Evolutionary conservation across 352 stramenopile species (phyloP).

Genomic region (Phytopythium ostracodes): DNA sequence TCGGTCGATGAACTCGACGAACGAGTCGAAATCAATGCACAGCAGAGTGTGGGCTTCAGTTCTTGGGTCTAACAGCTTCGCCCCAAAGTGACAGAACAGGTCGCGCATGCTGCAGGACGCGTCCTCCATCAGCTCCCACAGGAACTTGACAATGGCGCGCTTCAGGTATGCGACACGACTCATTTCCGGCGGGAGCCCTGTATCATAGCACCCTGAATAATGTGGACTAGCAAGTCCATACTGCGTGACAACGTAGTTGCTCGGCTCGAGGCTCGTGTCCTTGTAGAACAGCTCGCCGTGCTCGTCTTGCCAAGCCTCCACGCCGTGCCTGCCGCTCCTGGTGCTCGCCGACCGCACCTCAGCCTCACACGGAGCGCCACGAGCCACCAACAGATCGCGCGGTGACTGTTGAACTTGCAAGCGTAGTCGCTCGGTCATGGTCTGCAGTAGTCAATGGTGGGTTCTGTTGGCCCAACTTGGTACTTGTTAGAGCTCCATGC

Average conservation of each 20-base stretch:
- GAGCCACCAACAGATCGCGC: not conserved
- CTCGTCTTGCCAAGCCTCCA: constrained; percentile 3
- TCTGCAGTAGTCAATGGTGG: not conserved
- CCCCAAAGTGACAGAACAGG: not conserved
- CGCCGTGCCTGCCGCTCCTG: not conserved
- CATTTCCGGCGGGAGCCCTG: not conserved
- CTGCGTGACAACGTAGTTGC: not conserved
- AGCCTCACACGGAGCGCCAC: not conserved
- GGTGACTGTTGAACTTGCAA: not conserved
- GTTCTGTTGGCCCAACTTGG: no score
- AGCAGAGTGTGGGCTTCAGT: not conserved
- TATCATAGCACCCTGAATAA: not conserved
- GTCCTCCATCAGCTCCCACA: constrained; percentile 1
- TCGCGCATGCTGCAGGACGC: not conserved
- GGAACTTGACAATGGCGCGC: not conserved
- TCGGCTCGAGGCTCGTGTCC: not conserved
- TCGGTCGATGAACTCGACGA: not conserved
- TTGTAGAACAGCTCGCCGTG: constrained; percentile 3
- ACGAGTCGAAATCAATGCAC: constrained; percentile 1
- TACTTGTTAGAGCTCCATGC: no score
- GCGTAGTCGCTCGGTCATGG: not conserved
- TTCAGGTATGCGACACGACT: not conserved
- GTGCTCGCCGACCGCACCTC: not conserved
- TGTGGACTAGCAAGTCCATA: not conserved
- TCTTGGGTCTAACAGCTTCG: not conserved